Evolutionary conservation across 2,329 filamentous ascomycete species (phyloP).

Genomic region (Diaporthe batatas): DNA sequence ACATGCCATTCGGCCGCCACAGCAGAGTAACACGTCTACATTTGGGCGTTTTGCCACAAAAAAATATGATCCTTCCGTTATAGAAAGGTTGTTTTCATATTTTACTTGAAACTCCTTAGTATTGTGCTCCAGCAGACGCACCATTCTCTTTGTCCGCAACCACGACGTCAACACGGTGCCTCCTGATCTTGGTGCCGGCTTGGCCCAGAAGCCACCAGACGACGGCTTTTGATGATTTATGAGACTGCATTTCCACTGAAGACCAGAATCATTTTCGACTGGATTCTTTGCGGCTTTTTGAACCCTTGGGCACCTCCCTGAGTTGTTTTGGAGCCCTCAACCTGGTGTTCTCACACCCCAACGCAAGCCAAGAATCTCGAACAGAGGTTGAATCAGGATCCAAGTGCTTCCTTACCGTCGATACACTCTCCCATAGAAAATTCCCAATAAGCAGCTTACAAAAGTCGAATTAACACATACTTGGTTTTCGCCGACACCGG

Average conservation of each 20-base stretch:
- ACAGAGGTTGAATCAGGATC: no score
- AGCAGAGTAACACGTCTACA: neutral
- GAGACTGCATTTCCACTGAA: neutral
- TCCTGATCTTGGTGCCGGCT: neutral
- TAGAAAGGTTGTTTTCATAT: neutral
- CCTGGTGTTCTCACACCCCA: neutral
- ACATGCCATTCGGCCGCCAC: constrained; percentile 28
- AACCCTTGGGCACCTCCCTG: neutral
- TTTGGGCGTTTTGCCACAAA: no score
- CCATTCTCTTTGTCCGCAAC: constrained; percentile 15
- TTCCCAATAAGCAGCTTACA: neutral
- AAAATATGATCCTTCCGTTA: neutral
- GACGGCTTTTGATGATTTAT: neutral
- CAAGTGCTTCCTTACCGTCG: neutral
- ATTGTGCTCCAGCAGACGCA: constrained; percentile 16
- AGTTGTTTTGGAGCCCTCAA: neutral
- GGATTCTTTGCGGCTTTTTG: neutral
- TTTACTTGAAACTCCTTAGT: neutral
- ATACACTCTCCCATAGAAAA: neutral
- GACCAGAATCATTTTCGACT: neutral
- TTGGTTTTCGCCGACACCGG: neutral
- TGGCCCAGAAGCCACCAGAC: neutral
- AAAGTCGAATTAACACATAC: neutral
- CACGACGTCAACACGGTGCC: neutral
- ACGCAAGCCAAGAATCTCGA: neutral